Percentiles rank a stretch among this genome's conserved stretches.
These are phyloP conservation scores for Oxalis stricta DNA, from an alignment of 441 rosid genomes.

Conservation along the genomic window DNA sequence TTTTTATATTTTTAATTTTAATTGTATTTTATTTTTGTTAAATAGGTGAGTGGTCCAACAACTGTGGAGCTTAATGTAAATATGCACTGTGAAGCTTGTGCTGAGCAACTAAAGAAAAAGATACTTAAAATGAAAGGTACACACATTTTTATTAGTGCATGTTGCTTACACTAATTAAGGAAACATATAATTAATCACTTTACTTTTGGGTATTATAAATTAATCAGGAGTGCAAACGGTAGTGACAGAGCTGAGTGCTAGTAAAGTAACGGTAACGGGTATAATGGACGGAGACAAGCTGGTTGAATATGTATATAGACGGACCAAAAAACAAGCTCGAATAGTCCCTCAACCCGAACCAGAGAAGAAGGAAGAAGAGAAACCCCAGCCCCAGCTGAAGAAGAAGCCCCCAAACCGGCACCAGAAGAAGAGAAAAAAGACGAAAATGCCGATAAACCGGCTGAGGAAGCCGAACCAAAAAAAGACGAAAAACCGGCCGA, in stretches of 20 bases:
- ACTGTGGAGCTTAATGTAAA: slow-evolving; percentile 71
- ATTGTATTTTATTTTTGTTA: not conserved
- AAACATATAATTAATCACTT: not conserved
- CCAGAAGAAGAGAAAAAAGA: slow-evolving; percentile 7
- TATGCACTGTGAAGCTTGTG: slow-evolving; percentile 93
- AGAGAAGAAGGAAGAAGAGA: slow-evolving; percentile 18
- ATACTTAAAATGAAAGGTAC: slow-evolving; percentile 91
- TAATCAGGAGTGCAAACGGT: slow-evolving; percentile 69
- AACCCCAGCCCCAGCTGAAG: slow-evolving; percentile 12
- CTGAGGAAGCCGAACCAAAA: slow-evolving; percentile 8
- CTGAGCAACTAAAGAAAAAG: slow-evolving; percentile 69
- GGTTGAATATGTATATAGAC: slow-evolving; percentile 66
- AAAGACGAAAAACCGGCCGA: slow-evolving; percentile 10
- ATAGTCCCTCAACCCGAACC: slow-evolving; percentile 60
- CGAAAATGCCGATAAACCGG: slow-evolving; percentile 5
- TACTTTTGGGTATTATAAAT: not conserved
- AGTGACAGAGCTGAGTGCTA: slow-evolving; percentile 40
- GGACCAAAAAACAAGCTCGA: slow-evolving; percentile 67
- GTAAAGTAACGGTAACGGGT: slow-evolving; percentile 72
- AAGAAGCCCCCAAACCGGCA: slow-evolving; percentile 7
- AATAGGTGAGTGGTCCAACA: slow-evolving; percentile 36
- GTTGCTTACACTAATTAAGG: not conserved
- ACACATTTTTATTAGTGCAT: no score
- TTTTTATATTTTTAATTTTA: not conserved
- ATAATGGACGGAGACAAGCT: slow-evolving; percentile 72